These are phyloP conservation scores for Hemileia vastatrix DNA, from an alignment of 1,284 basidiomycete species.

Conservation along the genomic window DNA sequence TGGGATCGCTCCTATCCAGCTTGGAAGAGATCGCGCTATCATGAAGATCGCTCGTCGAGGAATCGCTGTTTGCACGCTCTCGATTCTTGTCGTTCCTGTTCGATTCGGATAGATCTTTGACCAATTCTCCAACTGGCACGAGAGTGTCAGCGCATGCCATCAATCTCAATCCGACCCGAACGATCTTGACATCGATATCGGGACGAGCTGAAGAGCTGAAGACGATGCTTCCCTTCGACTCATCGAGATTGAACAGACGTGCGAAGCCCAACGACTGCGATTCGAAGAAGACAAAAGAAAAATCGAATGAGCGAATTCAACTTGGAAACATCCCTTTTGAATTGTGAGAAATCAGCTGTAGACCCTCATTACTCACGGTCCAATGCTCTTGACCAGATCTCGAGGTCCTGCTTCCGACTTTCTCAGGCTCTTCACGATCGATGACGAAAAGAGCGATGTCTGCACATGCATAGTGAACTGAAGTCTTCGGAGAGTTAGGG, in stretches of 20 bases:
- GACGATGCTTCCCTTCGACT: constrained; percentile 27
- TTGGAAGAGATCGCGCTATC: constrained; percentile 1
- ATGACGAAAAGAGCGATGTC: constrained; percentile 53
- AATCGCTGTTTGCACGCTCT: background rate
- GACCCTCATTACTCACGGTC: background rate
- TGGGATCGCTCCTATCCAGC: background rate
- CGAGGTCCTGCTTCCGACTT: constrained; percentile 30
- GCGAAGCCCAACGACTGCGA: constrained; percentile 23
- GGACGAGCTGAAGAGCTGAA: constrained; percentile 33
- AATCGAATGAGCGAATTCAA: background rate
- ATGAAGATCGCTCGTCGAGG: constrained; percentile 23
- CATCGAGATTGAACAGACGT: constrained; percentile 46
- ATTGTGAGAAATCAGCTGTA: too few species aligned
- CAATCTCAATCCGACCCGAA: constrained; percentile 27
- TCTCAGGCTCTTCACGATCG: constrained; percentile 53
- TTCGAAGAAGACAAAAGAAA: background rate
- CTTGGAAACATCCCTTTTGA: background rate
- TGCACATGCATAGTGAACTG: constrained; percentile 51
- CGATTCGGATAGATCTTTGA: constrained; percentile 40
- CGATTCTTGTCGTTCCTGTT: background rate
- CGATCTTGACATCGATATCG: constrained; percentile 33
- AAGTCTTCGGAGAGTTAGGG: constrained; percentile 55
- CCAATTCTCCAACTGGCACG: constrained; percentile 36
- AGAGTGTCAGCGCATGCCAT: constrained; percentile 47
- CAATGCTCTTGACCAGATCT: constrained; percentile 18